Conservation (phyloP, 2,329 filamentous ascomycete species). For the Didymella arachidicola region DNA sequence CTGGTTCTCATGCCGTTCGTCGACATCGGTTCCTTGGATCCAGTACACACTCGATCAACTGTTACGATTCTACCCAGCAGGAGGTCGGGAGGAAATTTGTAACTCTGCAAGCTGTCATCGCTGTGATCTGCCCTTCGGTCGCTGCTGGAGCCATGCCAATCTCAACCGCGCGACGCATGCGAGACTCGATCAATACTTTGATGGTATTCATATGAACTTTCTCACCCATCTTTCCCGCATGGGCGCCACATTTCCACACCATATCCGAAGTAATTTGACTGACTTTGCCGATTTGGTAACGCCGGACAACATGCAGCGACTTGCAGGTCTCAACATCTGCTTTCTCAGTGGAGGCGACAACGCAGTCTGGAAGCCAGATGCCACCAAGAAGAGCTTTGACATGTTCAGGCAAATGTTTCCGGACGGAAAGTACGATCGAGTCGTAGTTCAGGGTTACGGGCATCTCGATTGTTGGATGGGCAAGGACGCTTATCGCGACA, state of each 20-base stretch:
- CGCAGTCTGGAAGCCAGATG: conserved; percentile 62
- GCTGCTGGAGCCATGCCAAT: conserved; percentile 69
- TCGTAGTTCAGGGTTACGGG: conserved; percentile 65
- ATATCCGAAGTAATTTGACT: conserved; percentile 18
- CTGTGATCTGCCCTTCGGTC: conserved; percentile 66
- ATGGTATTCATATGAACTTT: conserved; percentile 67
- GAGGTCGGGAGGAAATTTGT: conserved; percentile 63
- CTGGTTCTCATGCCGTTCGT: conserved; percentile 24
- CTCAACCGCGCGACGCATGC: conserved; percentile 70
- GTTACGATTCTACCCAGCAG: conserved; percentile 65
- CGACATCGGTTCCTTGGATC: conserved; percentile 13
- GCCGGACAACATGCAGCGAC: conserved; percentile 12
- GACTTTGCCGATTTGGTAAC: conserved; percentile 18
- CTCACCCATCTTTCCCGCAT: conserved; percentile 65
- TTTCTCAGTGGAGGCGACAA: conserved; percentile 50
- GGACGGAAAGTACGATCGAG: conserved; percentile 57
- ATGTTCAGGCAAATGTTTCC: conserved; percentile 63
- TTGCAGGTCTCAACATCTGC: conserved; percentile 22
- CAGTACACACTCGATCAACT: conserved; percentile 51
- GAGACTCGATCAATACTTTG: conserved; percentile 59
- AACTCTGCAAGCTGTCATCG: conserved; percentile 69
- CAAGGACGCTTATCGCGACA: conserved; percentile 64
- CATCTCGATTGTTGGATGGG: conserved; percentile 71
- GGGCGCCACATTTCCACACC: conserved; percentile 48
- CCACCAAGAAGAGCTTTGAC: conserved; percentile 64